These are phyloP conservation scores for Paramecium primaurelia DNA, from an alignment of 73 alveolate genomes.

Conservation along the genomic window DNA sequence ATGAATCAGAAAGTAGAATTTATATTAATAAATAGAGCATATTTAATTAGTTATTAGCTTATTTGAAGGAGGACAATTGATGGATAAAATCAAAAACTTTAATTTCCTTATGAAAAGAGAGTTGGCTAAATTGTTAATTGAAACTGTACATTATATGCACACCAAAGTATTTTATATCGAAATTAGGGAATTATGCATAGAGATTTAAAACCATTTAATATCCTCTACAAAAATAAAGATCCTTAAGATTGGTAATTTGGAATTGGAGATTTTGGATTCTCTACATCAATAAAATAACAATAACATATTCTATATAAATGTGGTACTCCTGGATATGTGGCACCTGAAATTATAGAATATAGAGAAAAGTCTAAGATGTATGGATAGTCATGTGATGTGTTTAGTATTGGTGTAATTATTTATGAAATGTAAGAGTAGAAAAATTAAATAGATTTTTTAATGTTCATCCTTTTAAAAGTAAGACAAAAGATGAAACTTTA, in stretches of 20 bases:
- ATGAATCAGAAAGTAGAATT: slow-evolving; percentile 73
- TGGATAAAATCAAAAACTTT: slow-evolving; percentile 1
- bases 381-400: not conserved
- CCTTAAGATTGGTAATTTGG: not conserved
- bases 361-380: not conserved
- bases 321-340: slow-evolving; percentile 52
- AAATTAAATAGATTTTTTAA: not conserved
- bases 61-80: not conserved
- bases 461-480: not conserved
- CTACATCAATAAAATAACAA: not conserved
- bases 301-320: slow-evolving; percentile 21
- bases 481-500: not conserved
- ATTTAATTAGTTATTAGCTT: not conserved
- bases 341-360: slow-evolving; percentile 33
- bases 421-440: not conserved
- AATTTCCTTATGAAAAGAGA: not conserved
- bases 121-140: not conserved
- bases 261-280: slow-evolving; percentile 36
- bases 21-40: slow-evolving; percentile 62
- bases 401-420: slow-evolving; percentile 11
- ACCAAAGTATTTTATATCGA: not conserved
- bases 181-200: slow-evolving; percentile 42
- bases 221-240: not conserved
- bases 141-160: not conserved
- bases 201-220: slow-evolving; percentile 32